Evolutionary conservation across 1,139 yeast genomes (phyloP).

Genomic region (Saccharomyces hybrid): DNA sequence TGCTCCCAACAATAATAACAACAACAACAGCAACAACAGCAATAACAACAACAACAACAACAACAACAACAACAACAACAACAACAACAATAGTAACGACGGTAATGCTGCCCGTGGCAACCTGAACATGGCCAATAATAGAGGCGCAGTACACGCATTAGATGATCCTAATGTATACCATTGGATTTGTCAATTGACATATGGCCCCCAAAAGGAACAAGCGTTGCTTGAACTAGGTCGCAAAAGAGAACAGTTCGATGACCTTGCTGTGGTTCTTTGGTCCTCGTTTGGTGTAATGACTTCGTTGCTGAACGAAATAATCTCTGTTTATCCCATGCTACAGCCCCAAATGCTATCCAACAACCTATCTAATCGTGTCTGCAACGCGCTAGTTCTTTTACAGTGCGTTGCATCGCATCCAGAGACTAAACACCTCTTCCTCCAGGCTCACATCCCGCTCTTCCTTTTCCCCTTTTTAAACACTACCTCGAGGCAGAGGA

Average conservation of each 20-base stretch:
- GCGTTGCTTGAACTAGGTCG: conserved; percentile 89
- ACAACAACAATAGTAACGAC: not conserved
- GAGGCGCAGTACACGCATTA: conserved; percentile 43
- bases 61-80: no score
- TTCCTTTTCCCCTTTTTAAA: conserved; percentile 89
- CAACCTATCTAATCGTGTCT: conserved; percentile 84
- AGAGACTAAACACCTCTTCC: conserved; percentile 76
- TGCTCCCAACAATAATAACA: not conserved
- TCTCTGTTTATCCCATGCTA: conserved; percentile 79
- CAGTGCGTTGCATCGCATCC: conserved; percentile 97
- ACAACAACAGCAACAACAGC: conserved; percentile 12
- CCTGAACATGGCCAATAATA: conserved; percentile 1
- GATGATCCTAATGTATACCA: conserved; percentile 86
- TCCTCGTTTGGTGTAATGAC: conserved; percentile 96
- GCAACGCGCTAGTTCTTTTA: conserved; percentile 87
- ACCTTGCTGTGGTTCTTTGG: conserved; percentile 89
- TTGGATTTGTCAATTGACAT: conserved; percentile 84
- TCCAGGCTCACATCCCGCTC: conserved; percentile 86
- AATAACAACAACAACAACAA: conserved; percentile 10
- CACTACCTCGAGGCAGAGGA: conserved; percentile 83
- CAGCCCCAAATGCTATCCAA: conserved; percentile 85
- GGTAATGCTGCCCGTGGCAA: conserved; percentile 14
- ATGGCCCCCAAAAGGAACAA: conserved; percentile 86
- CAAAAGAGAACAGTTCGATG: conserved; percentile 91
- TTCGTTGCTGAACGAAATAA: conserved; percentile 78